These are phyloP conservation scores for Paracorniculantispora psalliotae DNA, from an alignment of 2,329 filamentous ascomycete genomes.

Conservation along the genomic window DNA sequence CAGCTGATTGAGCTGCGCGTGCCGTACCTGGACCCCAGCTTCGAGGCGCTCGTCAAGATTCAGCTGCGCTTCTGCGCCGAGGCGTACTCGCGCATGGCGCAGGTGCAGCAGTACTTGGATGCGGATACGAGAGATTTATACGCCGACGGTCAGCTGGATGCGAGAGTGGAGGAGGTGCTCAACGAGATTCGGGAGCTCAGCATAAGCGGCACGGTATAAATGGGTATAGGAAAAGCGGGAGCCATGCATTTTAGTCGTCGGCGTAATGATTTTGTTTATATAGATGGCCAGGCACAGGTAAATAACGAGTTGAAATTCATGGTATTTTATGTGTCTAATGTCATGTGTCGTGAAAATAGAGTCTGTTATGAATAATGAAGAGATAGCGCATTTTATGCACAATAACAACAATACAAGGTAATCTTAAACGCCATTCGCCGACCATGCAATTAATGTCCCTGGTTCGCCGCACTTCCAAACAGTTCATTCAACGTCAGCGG, in stretches of 20 bases:
- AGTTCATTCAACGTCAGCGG: slow-evolving; percentile 42
- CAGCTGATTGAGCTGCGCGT: slow-evolving; percentile 96
- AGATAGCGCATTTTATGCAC: too few species aligned
- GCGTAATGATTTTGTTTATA: slow-evolving; percentile 7
- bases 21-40: slow-evolving; percentile 92
- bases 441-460: slow-evolving; percentile 8
- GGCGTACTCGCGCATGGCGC: slow-evolving; percentile 95
- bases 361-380: too few species aligned
- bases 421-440: neutral
- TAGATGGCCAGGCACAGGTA: neutral
- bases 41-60: slow-evolving; percentile 98
- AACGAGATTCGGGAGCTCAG: slow-evolving; percentile 96
- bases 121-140: slow-evolving; percentile 95
- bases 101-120: slow-evolving; percentile 97
- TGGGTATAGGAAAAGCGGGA: neutral
- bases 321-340: too few species aligned
- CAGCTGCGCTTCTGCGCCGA: slow-evolving; percentile 96
- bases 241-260: slow-evolving; percentile 5
- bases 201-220: slow-evolving; percentile 70
- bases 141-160: slow-evolving; percentile 86
- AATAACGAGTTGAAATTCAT: neutral
- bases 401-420: neutral
- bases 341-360: too few species aligned
- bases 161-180: slow-evolving; percentile 87
- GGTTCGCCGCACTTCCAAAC: slow-evolving; percentile 30